Evolutionary conservation across 495 filamentous ascomycete genomes (phyloP), one percentile per base, ranked within the genome.

Genomic region (Aspergillus biplanus): DNA sequence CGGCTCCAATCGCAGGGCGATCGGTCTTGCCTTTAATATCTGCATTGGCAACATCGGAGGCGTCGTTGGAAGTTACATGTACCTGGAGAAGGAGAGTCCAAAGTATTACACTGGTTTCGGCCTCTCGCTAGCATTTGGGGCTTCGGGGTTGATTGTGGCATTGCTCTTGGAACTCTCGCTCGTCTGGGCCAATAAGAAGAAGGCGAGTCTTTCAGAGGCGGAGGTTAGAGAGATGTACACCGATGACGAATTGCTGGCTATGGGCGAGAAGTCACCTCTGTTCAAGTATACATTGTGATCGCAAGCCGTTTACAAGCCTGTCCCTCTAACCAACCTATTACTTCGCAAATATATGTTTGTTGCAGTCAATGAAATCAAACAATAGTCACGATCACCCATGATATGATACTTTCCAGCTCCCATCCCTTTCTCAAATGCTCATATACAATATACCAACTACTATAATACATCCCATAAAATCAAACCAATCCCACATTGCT

Each of bases 201-300:
- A 73, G 53, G 63, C 12, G 7, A 61, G 50, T 18, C 42, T 78
- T 21, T 59, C 18, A 21, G 77, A 73, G 65, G 65, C 55, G 27
- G 76, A 75, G 57, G 67, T 75, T 33, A 61, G 68, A 46, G 70
- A 63, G 54, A 71, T 56, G 49, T 80, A 75, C 46, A 70, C 53
- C 0, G 71, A 78, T 44, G 74, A 75, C 13, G 64, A 78, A 59
- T 53, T 80, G 54, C 63, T 78, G 37, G 71, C 74, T 13, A 71
- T 82, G 75, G 80, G 79, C 0, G 78, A 81, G 66, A 72, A 72
- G 65, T 74, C 69, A 12, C 78, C 79, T 6, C 58, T 77, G 15
- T 80, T 79, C 65, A 76, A 67, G 66, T 78, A 80, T 61, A 72
- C 68, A 0, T 57, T 74, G 7, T 67, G 47, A 60, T 5, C 6